Conservation (phyloP, 345 rosid genomes). For the Anastatica hierochuntica region DNA sequence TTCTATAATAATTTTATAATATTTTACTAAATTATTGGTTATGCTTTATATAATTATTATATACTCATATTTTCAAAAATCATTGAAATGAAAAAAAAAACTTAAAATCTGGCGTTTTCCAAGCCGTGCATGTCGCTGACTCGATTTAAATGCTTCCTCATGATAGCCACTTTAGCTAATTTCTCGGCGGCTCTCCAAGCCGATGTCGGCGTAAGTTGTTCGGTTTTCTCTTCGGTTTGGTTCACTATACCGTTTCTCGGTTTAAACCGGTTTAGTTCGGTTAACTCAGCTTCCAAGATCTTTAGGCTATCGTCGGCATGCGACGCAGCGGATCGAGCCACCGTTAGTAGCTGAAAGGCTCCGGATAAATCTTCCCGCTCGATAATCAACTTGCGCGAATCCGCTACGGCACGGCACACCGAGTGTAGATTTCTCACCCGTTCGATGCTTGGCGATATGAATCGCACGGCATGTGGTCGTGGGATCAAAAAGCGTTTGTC, state of each 20-base stretch:
- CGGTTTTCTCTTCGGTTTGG: constrained; percentile 39
- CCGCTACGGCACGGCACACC: constrained; percentile 60
- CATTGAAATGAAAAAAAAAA: constrained; percentile 6
- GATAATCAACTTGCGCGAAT: constrained; percentile 49
- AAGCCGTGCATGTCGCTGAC: constrained; percentile 98
- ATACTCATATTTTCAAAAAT: constrained; percentile 18
- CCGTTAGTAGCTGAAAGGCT: constrained; percentile 43
- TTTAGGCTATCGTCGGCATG: constrained; percentile 44
- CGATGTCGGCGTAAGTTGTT: constrained; percentile 59
- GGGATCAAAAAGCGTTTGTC: constrained; percentile 47
- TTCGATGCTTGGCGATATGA: constrained; percentile 31
- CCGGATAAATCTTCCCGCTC: constrained; percentile 48
- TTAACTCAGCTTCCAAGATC: constrained; percentile 54
- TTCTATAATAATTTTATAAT: not conserved
- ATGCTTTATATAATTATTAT: not conserved
- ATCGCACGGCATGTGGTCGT: constrained; percentile 40
- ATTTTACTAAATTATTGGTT: constrained; percentile 13
- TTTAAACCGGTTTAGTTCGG: constrained; percentile 41
- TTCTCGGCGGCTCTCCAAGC: constrained; percentile 92
- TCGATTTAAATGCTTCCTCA: constrained; percentile 85
- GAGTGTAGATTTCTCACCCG: constrained; percentile 60
- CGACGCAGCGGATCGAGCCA: constrained; percentile 55
- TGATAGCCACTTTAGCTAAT: constrained; percentile 85
- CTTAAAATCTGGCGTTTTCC: constrained; percentile 88
- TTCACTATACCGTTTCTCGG: constrained; percentile 14